Evolutionary conservation across 148 eudicot genomes (phyloP), one percentile per base, ranked within the genome.

Genomic region (Fagopyrum tataricum): DNA sequence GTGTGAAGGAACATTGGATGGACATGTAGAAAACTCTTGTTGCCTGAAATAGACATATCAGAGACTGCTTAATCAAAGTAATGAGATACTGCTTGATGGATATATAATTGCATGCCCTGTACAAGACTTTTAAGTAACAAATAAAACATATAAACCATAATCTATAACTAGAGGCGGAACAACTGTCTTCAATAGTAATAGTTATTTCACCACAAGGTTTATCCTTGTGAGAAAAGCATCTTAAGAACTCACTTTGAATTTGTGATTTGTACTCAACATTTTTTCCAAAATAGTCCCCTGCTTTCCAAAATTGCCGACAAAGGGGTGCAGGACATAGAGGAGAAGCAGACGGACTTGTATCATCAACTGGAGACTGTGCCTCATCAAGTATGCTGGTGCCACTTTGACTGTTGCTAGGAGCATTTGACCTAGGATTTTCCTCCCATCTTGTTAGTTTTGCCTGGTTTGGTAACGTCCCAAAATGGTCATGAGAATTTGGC

Each of bases 231-330:
- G 18, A 9, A 67, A 70, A 43, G 48, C 52, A 42, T 70, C 48
- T 31, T 43, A 73, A 73, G 0, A 18, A n/a, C 83, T 67, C 85
- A 93, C 98, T 81, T 86, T 82, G 84, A 76, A 73, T 72, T 4
- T 72, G 81, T 48, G 92, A 74, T 75, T 81, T 89, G 12, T 83
- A 77, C 52, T 77, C 53, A 74, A 78, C 77, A 53, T 72, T 76
- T 52, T 87, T 85, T 14, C 84, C 49, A 46, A 13, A 81, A 72
- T 93, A 93, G 77, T 86, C 79, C 78, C 96, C 96, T 76, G 96
- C 90, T 87, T 81, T 93, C 98, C 98, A 93, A 75, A 93, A 93
- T 73, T 93, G 96, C 67, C 98, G 92, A 81, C 96, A 90, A 47
- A 93, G 66, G 31, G 98, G 98, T 69, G 94, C 96, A n/a, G 94